Evolutionary conservation across 2,329 filamentous ascomycete species (phyloP).

Genomic region (Trichoderma pleuroti): DNA sequence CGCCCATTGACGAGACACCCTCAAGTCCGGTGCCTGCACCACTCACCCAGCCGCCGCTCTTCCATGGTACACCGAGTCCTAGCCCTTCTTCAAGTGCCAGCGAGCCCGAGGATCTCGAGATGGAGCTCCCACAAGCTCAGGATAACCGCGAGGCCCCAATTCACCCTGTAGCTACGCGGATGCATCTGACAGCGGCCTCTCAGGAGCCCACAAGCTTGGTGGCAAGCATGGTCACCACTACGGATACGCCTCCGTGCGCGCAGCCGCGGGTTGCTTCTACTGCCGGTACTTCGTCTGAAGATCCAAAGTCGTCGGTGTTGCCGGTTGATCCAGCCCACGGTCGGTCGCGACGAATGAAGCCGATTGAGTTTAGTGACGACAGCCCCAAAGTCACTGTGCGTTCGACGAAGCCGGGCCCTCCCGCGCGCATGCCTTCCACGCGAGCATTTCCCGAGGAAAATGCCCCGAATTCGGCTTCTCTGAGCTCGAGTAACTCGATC

Average conservation of each 20-base stretch:
- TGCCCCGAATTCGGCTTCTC: conserved; percentile 29
- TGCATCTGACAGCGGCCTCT: neutral
- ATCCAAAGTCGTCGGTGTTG: neutral
- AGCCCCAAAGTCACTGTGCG: conserved; percentile 21
- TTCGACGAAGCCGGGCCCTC: neutral
- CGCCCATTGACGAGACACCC: neutral
- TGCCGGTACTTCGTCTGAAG: neutral
- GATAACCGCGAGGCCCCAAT: conserved; percentile 27
- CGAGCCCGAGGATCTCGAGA: conserved; percentile 38
- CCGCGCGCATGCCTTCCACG: conserved; percentile 26
- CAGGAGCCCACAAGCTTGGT: neutral
- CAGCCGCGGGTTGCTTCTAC: conserved; percentile 22
- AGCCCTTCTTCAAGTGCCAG: conserved; percentile 24
- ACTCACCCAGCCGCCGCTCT: neutral
- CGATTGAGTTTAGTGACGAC: conserved; percentile 25
- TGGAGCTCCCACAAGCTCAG: conserved; percentile 32
- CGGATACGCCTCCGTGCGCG: conserved; percentile 33
- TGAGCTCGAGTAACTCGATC: conserved; percentile 31
- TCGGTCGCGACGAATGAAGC: conserved; percentile 27
- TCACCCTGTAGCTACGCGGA: conserved; percentile 24
- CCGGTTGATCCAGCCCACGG: neutral
- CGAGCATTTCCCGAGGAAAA: conserved; percentile 24
- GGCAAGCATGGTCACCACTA: neutral
- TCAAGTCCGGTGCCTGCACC: neutral
- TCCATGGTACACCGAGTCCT: conserved; percentile 17